Percentiles rank a stretch among this genome's conserved stretches.
These are phyloP conservation scores for Musa acuminata DNA, from an alignment of 176 grass and related monocot genomes.

Conservation along the genomic window DNA sequence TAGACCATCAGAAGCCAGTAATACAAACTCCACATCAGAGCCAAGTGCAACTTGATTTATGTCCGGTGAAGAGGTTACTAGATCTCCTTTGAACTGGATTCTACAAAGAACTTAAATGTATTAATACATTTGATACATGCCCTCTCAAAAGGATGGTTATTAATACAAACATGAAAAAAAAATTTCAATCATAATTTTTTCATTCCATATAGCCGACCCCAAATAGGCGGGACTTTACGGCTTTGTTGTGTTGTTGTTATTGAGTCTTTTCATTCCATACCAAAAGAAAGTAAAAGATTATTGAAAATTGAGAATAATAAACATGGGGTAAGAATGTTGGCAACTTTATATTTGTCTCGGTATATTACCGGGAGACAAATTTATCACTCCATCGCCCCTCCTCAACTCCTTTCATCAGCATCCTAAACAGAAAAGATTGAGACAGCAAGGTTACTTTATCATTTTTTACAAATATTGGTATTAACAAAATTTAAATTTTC, in stretches of 20 bases:
- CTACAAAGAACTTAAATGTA: constrained; percentile 28
- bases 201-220: no score
- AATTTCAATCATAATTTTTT: no score
- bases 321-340: neutral
- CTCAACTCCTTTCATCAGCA: constrained; percentile 80
- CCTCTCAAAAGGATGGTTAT: neutral
- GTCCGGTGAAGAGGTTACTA: constrained; percentile 60
- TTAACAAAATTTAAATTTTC: neutral
- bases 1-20: constrained; percentile 86
- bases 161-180: neutral
- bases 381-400: constrained; percentile 81
- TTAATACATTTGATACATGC: neutral
- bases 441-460: constrained; percentile 3
- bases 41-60: constrained; percentile 69
- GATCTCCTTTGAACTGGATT: constrained; percentile 69
- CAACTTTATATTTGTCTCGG: neutral
- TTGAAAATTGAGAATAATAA: neutral
- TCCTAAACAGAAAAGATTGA: constrained; percentile 40
- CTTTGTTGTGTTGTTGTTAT: no score
- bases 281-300: neutral
- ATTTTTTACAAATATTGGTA: constrained; percentile 12
- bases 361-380: constrained; percentile 61
- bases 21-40: constrained; percentile 70
- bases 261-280: neutral
- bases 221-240: no score